Percentiles rank a stretch among this genome's conserved stretches.
Conservation (phyloP, 176 grass and related monocot species). For the Zoysia pacifica region DNA sequence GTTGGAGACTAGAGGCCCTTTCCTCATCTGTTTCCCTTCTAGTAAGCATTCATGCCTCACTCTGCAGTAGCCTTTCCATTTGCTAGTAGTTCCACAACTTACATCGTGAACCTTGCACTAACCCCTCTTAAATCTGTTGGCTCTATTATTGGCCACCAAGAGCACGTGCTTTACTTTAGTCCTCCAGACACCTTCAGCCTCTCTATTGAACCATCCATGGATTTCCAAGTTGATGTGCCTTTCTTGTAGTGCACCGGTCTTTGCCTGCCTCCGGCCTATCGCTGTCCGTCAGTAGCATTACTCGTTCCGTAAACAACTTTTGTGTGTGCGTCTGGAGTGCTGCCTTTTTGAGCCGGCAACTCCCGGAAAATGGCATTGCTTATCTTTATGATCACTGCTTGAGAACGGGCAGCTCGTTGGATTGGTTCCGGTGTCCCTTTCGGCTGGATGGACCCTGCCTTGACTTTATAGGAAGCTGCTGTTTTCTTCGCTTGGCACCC, state of each 20-base stretch:
- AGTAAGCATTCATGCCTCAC: slow-evolving; percentile 47
- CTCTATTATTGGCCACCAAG: slow-evolving; percentile 58
- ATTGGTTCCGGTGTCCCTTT: slow-evolving; percentile 44
- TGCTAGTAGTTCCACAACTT: slow-evolving; percentile 38
- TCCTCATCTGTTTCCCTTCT: slow-evolving; percentile 33
- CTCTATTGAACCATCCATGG: slow-evolving; percentile 41
- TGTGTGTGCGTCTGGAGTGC: slow-evolving; percentile 45
- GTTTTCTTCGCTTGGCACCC: slow-evolving; percentile 47
- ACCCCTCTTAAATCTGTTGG: slow-evolving; percentile 15
- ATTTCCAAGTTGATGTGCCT: slow-evolving; percentile 56
- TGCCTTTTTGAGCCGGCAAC: slow-evolving; percentile 48
- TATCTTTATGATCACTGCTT: slow-evolving; percentile 8
- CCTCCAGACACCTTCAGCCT: slow-evolving; percentile 41
- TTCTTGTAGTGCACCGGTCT: slow-evolving; percentile 51
- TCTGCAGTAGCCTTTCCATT: slow-evolving; percentile 7
- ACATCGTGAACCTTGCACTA: slow-evolving; percentile 35
- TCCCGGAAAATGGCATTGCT: slow-evolving; percentile 49
- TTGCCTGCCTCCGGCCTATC: slow-evolving; percentile 34
- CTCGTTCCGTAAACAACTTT: slow-evolving; percentile 52
- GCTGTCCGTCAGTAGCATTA: slow-evolving; percentile 46
- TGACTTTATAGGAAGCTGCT: slow-evolving; percentile 56
- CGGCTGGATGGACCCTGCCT: slow-evolving; percentile 44
- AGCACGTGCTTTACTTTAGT: slow-evolving; percentile 56
- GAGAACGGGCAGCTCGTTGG: slow-evolving; percentile 24
- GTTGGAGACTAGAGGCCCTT: slow-evolving; percentile 38